Conservation (phyloP, 257 asterid species). For the Penstemon eatonii region DNA sequence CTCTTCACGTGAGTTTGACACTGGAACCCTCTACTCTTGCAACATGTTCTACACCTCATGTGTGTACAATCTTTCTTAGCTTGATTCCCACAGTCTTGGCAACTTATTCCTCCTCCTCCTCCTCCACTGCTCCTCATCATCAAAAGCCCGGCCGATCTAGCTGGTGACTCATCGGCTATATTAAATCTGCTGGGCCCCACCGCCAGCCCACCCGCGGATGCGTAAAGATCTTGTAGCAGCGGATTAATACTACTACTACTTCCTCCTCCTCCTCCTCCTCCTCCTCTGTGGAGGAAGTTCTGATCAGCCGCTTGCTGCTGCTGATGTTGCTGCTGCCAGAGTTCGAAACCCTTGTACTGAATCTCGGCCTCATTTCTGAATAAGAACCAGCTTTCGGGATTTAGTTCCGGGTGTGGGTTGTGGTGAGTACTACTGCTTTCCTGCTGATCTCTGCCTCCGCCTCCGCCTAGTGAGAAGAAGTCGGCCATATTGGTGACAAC, state of each 20-base stretch:
- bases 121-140: constrained; percentile 63
- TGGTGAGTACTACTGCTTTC: constrained; percentile 26
- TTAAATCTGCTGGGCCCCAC: constrained; percentile 31
- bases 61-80: constrained; percentile 81
- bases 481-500: constrained; percentile 57
- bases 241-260: too few species aligned
- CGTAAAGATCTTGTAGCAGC: constrained; percentile 61
- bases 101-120: constrained; percentile 69
- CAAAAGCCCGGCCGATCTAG: constrained; percentile 45
- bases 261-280: too few species aligned
- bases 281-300: too few species aligned
- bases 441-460: neutral
- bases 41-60: constrained; percentile 93
- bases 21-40: constrained; percentile 80
- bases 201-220: constrained; percentile 41
- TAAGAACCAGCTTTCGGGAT: constrained; percentile 52
- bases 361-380: constrained; percentile 48
- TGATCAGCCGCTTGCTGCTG: neutral
- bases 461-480: constrained; percentile 77
- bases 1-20: constrained; percentile 79
- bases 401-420: constrained; percentile 35
- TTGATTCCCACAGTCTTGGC: constrained; percentile 93
- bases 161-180: too few species aligned
- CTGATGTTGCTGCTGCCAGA: constrained; percentile 59
- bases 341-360: constrained; percentile 75